Conservation (phyloP, 164 flowering plant species). For the Dillenia suffruticosa region DNA sequence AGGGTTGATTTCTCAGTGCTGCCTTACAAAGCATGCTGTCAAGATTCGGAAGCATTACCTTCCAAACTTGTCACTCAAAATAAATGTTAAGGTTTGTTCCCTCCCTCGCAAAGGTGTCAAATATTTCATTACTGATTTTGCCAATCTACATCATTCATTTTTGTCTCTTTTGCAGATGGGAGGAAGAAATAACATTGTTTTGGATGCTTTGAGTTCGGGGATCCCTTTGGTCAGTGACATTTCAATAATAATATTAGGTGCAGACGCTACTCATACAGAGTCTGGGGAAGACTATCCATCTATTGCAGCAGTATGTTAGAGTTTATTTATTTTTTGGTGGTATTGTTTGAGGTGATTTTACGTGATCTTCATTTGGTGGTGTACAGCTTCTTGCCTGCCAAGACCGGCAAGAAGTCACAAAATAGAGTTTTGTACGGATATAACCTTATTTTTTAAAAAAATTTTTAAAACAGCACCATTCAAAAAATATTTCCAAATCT, state of each 20-base stretch:
- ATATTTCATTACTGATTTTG: not conserved
- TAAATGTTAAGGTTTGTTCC: slow-evolving; percentile 45
- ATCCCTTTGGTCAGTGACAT: slow-evolving; percentile 55
- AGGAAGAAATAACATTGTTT: slow-evolving; percentile 51
- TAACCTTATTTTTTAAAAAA: too few species aligned
- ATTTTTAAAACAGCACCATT: too few species aligned
- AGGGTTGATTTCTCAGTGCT: slow-evolving; percentile 52
- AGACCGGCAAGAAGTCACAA: slow-evolving; percentile 65
- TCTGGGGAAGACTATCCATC: slow-evolving; percentile 56
- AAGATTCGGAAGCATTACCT: slow-evolving; percentile 39
- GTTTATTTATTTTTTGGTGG: not conserved
- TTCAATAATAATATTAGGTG: slow-evolving; percentile 61
- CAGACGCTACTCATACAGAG: slow-evolving; percentile 59
- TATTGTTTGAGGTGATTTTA: not conserved
- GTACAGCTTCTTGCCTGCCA: slow-evolving; percentile 60
- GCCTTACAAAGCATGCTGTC: slow-evolving; percentile 41
- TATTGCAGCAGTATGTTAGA: slow-evolving; percentile 44
- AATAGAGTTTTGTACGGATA: too few species aligned
- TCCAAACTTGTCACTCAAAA: slow-evolving; percentile 49
- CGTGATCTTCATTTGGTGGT: not conserved
- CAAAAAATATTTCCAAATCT: too few species aligned
- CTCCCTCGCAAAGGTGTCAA: too few species aligned
- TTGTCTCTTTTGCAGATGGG: slow-evolving; percentile 30
- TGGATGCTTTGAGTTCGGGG: slow-evolving; percentile 45
- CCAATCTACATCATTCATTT: not conserved